Percentiles rank a stretch among this genome's conserved stretches.
phyloP scores from a whole-genome alignment of 169 alveolate species.

The Plasmodium cynomolgi region DNA sequence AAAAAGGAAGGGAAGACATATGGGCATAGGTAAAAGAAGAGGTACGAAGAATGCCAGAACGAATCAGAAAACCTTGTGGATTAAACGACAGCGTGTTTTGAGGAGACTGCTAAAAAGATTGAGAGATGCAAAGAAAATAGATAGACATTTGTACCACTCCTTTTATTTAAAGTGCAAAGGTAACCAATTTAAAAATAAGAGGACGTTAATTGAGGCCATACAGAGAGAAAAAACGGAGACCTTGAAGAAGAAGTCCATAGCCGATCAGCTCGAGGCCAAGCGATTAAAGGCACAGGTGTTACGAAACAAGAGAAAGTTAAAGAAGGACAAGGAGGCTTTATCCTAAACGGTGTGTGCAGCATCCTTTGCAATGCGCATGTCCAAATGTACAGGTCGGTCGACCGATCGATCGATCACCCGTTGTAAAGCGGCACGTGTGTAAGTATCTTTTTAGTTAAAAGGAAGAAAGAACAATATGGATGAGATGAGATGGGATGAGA shows the following conservation, averaged over 20 bases:
- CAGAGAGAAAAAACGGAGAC: slow-evolving; percentile 94
- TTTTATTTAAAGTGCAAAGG: slow-evolving; percentile 98
- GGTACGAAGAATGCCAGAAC: slow-evolving; percentile 98
- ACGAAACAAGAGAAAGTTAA: slow-evolving; percentile 83
- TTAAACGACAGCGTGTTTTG: slow-evolving; percentile 98
- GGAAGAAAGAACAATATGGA: neutral
- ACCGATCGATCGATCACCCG: neutral
- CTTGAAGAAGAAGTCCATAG: slow-evolving; percentile 91
- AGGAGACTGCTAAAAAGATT: slow-evolving; percentile 97
- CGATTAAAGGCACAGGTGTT: slow-evolving; percentile 89
- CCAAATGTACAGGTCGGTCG: neutral
- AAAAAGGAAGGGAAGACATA: slow-evolving; percentile 97
- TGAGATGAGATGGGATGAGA: neutral
- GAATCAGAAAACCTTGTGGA: slow-evolving; percentile 98
- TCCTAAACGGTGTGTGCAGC: neutral
- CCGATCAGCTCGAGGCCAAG: slow-evolving; percentile 90
- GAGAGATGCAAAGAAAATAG: slow-evolving; percentile 96
- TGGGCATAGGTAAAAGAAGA: slow-evolving; percentile 98
- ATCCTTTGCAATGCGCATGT: neutral
- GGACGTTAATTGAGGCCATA: slow-evolving; percentile 97
- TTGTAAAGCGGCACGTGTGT: neutral
- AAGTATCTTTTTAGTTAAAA: neutral
- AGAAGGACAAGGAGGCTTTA: slow-evolving; percentile 73
- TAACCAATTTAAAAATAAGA: slow-evolving; percentile 98
- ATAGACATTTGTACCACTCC: slow-evolving; percentile 97